Evolutionary conservation across 805 yeast species (phyloP), one percentile per base, ranked within the genome.

Genomic region (Candida saitoana): DNA sequence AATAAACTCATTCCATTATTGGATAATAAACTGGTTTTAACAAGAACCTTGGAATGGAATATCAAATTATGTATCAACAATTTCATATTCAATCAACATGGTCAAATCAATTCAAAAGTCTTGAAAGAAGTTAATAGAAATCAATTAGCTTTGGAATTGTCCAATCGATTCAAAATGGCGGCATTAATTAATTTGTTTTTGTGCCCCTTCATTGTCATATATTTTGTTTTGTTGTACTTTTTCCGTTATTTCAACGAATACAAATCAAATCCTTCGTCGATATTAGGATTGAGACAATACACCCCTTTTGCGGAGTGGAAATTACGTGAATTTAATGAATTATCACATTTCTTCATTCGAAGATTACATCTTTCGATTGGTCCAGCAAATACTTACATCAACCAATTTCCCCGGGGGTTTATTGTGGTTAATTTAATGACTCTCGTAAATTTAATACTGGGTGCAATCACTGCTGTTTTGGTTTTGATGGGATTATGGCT

Each of bases 241-340:
- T 83, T 93, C 71, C 76, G 88, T 34, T 89, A 93, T 59, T 93
- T 93, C 63, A 90, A 90, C 59, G 98, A 91, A 61, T 89, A 86
- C 59, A 86, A 87, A 57, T 79, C 86, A 34, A 85, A 91, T 41
- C 99, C 99, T 0, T 80, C 89, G 1, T 71, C 88, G 8, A 71
- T 93, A 41, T 73, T 89, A 2, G 71, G 69, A 3, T 56, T 67
- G 40, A 70, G 99, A 36, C 95, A 89, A 52, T 93, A 88, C 57
- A 87, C 98, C 0, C 96, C 97, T 0, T 79, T 78, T 62, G 97
- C 98, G 0, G 90, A 86, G 54, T 93, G 98, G 98, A 87, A 84
- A 57, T 76, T 93, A 54, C 71, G 99, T 43, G 99, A 93, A 55
- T 87, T 85, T 57, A 93, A 93, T 61, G 99, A 93, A 57, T 71